Evolutionary conservation across 169 alveolate species (phyloP), one percentile per base, ranked within the genome.

Genomic region (Eimeria maxima): DNA sequence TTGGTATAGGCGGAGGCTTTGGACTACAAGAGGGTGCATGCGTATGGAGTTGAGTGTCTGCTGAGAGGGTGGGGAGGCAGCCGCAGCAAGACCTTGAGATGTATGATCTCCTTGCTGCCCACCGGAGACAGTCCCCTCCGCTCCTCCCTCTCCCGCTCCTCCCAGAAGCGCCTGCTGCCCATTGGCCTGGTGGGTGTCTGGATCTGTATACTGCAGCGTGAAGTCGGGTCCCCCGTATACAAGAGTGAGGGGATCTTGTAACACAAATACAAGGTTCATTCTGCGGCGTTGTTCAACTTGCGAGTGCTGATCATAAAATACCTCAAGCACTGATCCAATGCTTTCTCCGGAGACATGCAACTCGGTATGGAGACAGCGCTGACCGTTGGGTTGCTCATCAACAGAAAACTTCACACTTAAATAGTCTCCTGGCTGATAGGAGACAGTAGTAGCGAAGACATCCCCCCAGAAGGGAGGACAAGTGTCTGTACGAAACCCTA

Each of bases 261-360:
- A 97, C 42, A 98, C 98, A 96, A 98, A 98, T 53, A 98, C 98
- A 91, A 98, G 97, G 87, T 97, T 97, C 98, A 98, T 98, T 53
- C 99, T 97, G 13, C 98, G 97, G 65, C 97, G 96, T 33, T 97
- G 98, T 38, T 98, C 98, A 50, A 96, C 96, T 96, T 98, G 99
- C 4, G 99, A 97, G 29, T 95, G 97, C 38, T 98, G 98, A 96
- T 98, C 99, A 93, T 97, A 98, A 71, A 97, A 97, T 45, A 98
- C 99, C 95, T 98, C 99, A 24, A 98, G 96, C 11, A 98, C 99
- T 22, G 99, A 98, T 47, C 99, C 99, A 50, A 98, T 98, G 60
- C 98, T 97, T 93, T 98, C 98, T 16, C 99, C 99, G 2, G 98
- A 98, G 71, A 98, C 98, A 95, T 98, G 96, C 71, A 98, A 96